Evolutionary conservation across 805 yeast genomes (phyloP).

Genomic region (Starmerella bombi): DNA sequence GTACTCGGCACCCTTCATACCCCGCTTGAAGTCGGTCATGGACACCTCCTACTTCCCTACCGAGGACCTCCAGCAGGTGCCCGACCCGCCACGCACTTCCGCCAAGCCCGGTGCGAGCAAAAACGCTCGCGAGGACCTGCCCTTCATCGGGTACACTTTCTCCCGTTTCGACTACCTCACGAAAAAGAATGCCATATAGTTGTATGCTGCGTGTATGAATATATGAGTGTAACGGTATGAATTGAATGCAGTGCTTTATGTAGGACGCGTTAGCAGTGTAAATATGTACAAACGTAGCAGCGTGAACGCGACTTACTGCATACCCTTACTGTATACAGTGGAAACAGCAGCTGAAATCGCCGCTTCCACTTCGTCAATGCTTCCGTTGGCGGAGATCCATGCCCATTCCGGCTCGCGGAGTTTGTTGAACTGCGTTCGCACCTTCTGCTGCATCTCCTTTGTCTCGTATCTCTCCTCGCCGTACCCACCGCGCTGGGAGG

Average conservation of each 20-base stretch:
- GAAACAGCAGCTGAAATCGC: not conserved
- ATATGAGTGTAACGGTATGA: too few species aligned
- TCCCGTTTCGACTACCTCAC: slow-evolving; percentile 89
- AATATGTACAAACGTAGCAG: not conserved
- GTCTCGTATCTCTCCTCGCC: slow-evolving; percentile 92
- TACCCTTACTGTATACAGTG: not conserved
- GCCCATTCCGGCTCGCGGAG: slow-evolving; percentile 30
- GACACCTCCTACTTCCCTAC: slow-evolving; percentile 98
- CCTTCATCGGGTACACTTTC: slow-evolving; percentile 94
- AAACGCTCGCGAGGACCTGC: slow-evolving; percentile 73
- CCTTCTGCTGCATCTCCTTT: slow-evolving; percentile 57
- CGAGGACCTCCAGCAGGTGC: slow-evolving; percentile 87
- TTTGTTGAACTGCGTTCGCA: slow-evolving; percentile 42
- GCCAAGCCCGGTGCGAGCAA: slow-evolving; percentile 20
- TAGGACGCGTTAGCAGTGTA: too few species aligned
- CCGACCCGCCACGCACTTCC: slow-evolving; percentile 64
- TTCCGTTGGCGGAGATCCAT: slow-evolving; percentile 47
- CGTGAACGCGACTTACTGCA: not conserved
- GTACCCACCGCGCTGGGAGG: slow-evolving; percentile 53
- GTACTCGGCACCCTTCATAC: slow-evolving; percentile 87
- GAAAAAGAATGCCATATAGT: slow-evolving; percentile 28
- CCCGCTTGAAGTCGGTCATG: slow-evolving; percentile 79
- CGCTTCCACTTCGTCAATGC: slow-evolving; percentile 41
- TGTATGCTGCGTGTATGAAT: not conserved
- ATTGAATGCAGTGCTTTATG: too few species aligned